phyloP scores from a whole-genome alignment of 2,329 filamentous ascomycete genomes.

The Pseudogymnoascus destructans region DNA sequence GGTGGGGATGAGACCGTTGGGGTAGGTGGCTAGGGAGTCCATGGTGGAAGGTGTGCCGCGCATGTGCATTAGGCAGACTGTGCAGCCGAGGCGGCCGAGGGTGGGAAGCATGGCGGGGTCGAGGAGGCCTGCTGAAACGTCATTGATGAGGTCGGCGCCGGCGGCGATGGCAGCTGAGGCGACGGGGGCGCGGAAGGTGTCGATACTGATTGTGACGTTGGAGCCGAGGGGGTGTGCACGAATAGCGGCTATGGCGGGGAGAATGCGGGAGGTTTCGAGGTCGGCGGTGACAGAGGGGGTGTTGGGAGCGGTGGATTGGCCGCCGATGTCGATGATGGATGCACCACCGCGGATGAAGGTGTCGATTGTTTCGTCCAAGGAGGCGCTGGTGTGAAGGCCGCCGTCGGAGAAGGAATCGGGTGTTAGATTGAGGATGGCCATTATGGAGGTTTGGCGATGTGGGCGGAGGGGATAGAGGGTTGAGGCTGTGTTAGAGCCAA shows the following conservation, averaged over 20 bases:
- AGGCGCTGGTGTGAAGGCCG: constrained; percentile 43
- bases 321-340: constrained; percentile 81
- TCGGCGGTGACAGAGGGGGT: constrained; percentile 52
- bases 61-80: constrained; percentile 67
- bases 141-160: constrained; percentile 89
- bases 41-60: constrained; percentile 56
- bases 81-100: constrained; percentile 63
- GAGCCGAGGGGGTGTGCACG: constrained; percentile 49
- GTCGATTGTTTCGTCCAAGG: constrained; percentile 46
- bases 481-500: constrained; percentile 30
- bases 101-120: constrained; percentile 73
- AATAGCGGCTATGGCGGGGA: constrained; percentile 67
- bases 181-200: constrained; percentile 82
- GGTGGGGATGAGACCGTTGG: constrained; percentile 40
- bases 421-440: constrained; percentile 91
- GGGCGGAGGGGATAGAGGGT: constrained; percentile 46
- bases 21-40: constrained; percentile 43
- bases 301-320: constrained; percentile 79
- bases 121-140: constrained; percentile 71
- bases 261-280: constrained; percentile 65
- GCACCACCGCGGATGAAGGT: constrained; percentile 56
- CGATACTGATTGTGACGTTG: constrained; percentile 66
- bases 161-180: constrained; percentile 62
- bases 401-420: constrained; percentile 97
- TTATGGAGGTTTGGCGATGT: constrained; percentile 54